Conservation (phyloP, 75 land plant genomes). For the Picea sitchensis region DNA sequence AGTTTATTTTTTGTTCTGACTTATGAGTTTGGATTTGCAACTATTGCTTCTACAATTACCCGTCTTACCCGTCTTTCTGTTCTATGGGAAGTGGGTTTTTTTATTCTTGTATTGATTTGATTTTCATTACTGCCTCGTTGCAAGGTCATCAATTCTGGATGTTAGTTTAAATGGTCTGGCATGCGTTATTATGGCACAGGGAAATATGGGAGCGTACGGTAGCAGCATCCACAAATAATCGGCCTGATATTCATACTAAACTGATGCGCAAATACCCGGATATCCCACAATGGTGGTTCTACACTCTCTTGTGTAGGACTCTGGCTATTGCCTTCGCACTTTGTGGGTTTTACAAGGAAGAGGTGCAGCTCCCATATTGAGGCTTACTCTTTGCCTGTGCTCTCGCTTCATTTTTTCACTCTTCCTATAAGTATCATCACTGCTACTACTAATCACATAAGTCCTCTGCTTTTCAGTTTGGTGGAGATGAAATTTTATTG, state of each 20-base stretch:
- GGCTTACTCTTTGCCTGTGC: conserved; percentile 72
- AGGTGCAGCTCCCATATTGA: conserved; percentile 93
- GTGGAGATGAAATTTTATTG: too few species aligned
- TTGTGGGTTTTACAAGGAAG: conserved; percentile 41
- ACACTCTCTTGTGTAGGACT: conserved; percentile 33
- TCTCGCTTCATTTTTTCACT: conserved; percentile 74
- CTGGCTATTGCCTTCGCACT: conserved; percentile 47
- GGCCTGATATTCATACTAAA: conserved; percentile 62
- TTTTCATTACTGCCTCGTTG: conserved; percentile 50
- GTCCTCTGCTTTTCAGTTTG: too few species aligned
- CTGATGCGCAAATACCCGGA: conserved; percentile 66
- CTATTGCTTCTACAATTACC: conserved; percentile 63
- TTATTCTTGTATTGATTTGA: conserved; percentile 51
- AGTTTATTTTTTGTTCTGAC: conserved; percentile 70
- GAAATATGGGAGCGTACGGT: conserved; percentile 47
- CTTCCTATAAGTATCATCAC: conserved; percentile 84
- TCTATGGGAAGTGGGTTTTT: conserved; percentile 68
- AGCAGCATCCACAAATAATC: conserved; percentile 7
- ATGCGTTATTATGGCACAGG: conserved; percentile 18
- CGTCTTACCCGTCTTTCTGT: conserved; percentile 42
- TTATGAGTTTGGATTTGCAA: conserved; percentile 73
- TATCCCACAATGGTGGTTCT: conserved; percentile 90
- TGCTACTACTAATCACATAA: conserved; percentile 90
- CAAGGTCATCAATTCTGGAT: conserved; percentile 40
- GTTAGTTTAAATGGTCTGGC: neutral